Evolutionary conservation across 192 early-diverging fungal species (phyloP).

Genomic region (Powellomyces hirtus): DNA sequence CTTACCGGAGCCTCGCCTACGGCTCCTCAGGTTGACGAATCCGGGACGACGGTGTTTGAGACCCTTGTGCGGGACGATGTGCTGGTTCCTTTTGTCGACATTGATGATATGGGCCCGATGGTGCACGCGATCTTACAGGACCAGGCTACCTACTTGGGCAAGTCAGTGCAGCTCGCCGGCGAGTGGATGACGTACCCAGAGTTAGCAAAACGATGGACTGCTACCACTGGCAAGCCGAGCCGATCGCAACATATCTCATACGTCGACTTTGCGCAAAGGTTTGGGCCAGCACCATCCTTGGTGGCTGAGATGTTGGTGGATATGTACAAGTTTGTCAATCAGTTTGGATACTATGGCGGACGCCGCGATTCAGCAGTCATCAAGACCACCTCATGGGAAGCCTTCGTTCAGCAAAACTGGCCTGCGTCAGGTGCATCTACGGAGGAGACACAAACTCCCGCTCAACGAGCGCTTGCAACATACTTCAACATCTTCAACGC

Average conservation of each 20-base stretch:
- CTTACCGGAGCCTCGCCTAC: neutral
- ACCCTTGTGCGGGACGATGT: neutral
- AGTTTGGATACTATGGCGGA: neutral
- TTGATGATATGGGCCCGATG: neutral
- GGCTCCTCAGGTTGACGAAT: neutral
- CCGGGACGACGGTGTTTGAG: neutral
- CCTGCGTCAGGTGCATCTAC: neutral
- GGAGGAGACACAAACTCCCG: neutral
- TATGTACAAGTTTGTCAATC: neutral
- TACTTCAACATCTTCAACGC: neutral
- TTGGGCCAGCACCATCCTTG: neutral
- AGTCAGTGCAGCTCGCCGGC: neutral
- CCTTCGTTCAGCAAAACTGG: neutral
- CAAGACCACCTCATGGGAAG: neutral
- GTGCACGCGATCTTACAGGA: neutral
- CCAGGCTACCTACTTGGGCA: neutral
- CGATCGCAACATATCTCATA: neutral
- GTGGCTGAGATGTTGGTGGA: neutral
- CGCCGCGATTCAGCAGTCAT: neutral
- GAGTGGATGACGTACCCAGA: neutral
- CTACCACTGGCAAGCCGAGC: neutral
- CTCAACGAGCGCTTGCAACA: neutral
- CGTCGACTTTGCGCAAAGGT: neutral
- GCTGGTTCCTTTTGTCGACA: neutral
- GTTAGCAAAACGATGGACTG: neutral